Evolutionary conservation across 257 asterid genomes (phyloP).

Genomic region (Solanum pennellii): DNA sequence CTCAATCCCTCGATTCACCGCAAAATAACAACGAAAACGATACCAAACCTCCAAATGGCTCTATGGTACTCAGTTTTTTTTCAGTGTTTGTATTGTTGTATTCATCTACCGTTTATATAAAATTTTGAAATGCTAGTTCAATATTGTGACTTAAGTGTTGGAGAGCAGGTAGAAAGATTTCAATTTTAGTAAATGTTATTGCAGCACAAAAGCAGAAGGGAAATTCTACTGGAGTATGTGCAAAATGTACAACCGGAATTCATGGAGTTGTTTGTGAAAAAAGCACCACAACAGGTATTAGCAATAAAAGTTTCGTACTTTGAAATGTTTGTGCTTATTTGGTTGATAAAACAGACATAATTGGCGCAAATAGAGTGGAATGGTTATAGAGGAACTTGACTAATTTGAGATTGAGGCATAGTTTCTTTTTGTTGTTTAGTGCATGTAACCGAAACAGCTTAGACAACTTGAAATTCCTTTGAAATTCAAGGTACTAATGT

Average conservation of each 20-base stretch:
- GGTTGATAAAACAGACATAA: neutral
- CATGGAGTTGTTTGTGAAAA: conserved; percentile 88
- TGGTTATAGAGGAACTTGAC: neutral
- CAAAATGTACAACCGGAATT: conserved; percentile 93
- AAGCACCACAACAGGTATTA: conserved; percentile 87
- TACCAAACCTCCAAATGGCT: conserved; percentile 51
- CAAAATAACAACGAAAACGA: conserved; percentile 10
- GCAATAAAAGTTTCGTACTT: neutral
- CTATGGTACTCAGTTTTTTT: conserved; percentile 33
- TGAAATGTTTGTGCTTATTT: neutral
- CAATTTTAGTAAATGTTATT: neutral
- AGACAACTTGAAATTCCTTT: neutral
- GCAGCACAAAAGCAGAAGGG: conserved; percentile 80
- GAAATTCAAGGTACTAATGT: neutral
- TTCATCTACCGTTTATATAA: neutral
- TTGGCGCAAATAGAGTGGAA: neutral
- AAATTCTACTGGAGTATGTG: conserved; percentile 84
- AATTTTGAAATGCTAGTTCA: neutral
- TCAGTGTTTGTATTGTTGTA: neutral
- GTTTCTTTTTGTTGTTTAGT: neutral
- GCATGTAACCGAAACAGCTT: neutral
- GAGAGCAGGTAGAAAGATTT: neutral
- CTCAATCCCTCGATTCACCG: conserved; percentile 22
- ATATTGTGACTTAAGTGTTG: neutral
- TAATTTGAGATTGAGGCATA: neutral